Evolutionary conservation across 345 rosid genomes (phyloP), one percentile per base, ranked within the genome.

Genomic region (Euphorbia tirucalli): DNA sequence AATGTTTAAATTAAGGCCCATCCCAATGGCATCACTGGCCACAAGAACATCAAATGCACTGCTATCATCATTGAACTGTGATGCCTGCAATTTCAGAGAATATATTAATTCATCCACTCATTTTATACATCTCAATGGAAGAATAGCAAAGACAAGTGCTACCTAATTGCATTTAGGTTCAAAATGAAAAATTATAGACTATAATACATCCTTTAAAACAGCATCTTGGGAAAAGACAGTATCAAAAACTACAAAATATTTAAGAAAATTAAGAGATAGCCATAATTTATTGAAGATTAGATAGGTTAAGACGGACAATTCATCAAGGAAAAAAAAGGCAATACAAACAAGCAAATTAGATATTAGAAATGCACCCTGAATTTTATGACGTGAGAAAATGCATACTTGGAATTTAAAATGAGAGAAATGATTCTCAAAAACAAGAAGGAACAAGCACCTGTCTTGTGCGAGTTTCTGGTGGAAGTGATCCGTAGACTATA

Each of bases 1-100:
- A 65, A 93, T 93, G 64, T 91, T 90, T 74, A 93, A 84, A 77
- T 93, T 93, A 70, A 93, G 94, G 57, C 98, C 96, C 98, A 93
- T 93, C 75, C 97, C 98, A 65, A 93, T 91, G 68, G 98, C 98
- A 83, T 93, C 98, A 82, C 97, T 91, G 44, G 98, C 94, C 78
- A 93, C 98, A 83, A 93, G 96, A 76, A 93, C 96, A 81, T 93
- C 98, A 79, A 88, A 87, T 80, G 88, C 90, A 66, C 87, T 91
- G 78, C 84, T 85, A 71, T 74, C 85, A 58, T 93, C 98, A 72
- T 93, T 93, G 75, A 93, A 91, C 94, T 81, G 86, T 10, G 88
- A 85, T 30, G 98, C 97, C 97, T 93, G 94, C 83, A 87, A 76
- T 78, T 50, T 83, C 80, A 83, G 76, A 68, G 68, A 73, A 63